Base-by-base conservation (phyloP, 1,139 yeast species). In the Maudiozyma humilis region DNA sequence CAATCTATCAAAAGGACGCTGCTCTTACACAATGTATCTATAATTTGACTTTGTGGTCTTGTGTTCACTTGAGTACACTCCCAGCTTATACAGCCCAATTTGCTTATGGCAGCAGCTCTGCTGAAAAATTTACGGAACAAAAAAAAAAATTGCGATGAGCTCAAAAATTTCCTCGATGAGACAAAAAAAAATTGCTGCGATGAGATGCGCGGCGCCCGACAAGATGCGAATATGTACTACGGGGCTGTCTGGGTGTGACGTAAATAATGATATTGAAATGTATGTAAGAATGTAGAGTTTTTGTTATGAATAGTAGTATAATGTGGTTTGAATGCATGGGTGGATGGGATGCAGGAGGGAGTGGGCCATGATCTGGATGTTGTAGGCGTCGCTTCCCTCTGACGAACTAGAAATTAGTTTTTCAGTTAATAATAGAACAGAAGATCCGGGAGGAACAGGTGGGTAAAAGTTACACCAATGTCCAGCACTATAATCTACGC, bases 91-190 rank as follows among this genome's bases (percentile, higher is more conserved):
- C n/a, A n/a, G n/a, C n/a, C n/a, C n/a, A n/a, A n/a, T n/a, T n/a
- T n/a, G n/a, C n/a, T n/a, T n/a, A n/a, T n/a, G n/a, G n/a, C n/a
- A n/a, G n/a, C n/a, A n/a, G n/a, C 17, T 14, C 29, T 20, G 16
- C 32, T 36, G 32, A 25, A 36, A 35, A 35, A 20, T 35, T 35
- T 35, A 19, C 27, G 20, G 18, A 15, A 29, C 27, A 32, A 23
- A 23, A 23, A 23, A 23, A 23, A 23, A 23, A 23, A n/a, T n/a
- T 23, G 14, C 38, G 38, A 36, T 36, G 38, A 36, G 32, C 32
- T 30, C 16, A 36, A 36, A 30, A 18, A 27, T 30, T 30, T 35
- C 35, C 30, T 37, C 33, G 30, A 25, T 25, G 29, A 6, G 14
- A 18, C 23, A 8, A 7, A 13, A 23, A 29, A 30, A 38, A 30